Percentiles rank a stretch among this genome's conserved stretches.
Evolutionary conservation across 1,284 basidiomycete species (phyloP).

Genomic region (Ceratobasidium sp.): DNA sequence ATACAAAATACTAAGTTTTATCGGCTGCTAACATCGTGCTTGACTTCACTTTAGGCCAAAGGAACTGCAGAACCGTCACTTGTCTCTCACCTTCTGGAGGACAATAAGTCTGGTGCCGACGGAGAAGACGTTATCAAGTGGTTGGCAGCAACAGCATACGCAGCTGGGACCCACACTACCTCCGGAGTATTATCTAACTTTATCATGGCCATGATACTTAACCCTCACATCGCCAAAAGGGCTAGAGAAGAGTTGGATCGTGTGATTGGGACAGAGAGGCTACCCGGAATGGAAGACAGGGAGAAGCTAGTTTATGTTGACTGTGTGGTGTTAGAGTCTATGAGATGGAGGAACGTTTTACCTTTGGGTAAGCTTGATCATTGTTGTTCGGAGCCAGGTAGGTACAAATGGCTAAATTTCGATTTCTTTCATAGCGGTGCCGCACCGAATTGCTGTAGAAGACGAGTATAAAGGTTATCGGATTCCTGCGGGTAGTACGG

Average conservation of each 20-base stretch:
- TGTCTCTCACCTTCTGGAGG: conserved; percentile 5
- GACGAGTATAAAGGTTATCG: conserved; percentile 28
- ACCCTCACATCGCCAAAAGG: conserved; percentile 35
- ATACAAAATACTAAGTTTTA: not conserved
- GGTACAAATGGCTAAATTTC: too few species aligned
- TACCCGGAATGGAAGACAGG: conserved; percentile 38
- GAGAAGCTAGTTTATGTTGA: conserved; percentile 42
- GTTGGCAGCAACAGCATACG: conserved; percentile 5
- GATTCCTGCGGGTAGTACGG: conserved; percentile 27
- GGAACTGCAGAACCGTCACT: conserved; percentile 12
- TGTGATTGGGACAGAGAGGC: conserved; percentile 38
- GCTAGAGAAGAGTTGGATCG: conserved; percentile 44
- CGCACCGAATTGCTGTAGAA: conserved; percentile 3
- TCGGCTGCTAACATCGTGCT: not conserved
- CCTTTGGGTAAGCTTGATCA: not conserved
- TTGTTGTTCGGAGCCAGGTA: not conserved
- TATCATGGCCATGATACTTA: conserved; percentile 40
- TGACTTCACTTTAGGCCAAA: not conserved
- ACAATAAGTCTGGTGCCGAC: not conserved
- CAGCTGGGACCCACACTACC: conserved; percentile 8
- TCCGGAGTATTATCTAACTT: conserved; percentile 21
- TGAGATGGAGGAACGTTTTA: conserved; percentile 34
- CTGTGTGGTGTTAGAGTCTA: conserved; percentile 29
- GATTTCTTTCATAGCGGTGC: not conserved
- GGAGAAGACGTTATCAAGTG: conserved; percentile 35